A percentile compares a stretch with the other conserved stretches of the same genome.
These are phyloP conservation scores for Plenodomus lindquistii DNA, from an alignment of 2,329 filamentous ascomycete species.

Conservation along the genomic window DNA sequence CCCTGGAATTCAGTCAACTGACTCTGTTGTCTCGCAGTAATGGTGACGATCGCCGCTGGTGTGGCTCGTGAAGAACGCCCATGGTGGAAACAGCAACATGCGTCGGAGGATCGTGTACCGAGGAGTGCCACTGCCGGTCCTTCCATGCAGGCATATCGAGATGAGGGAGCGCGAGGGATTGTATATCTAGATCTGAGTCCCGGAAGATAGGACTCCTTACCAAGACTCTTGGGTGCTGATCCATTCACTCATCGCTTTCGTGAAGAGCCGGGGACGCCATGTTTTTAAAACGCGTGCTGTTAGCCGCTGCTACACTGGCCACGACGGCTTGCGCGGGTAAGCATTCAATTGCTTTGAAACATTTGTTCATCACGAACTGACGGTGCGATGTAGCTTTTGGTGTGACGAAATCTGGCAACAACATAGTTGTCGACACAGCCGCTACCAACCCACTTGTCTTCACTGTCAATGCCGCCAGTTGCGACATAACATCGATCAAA, in stretches of 20 bases:
- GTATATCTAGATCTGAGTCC: background rate
- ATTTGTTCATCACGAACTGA: background rate
- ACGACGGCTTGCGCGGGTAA: slow-evolving; percentile 30
- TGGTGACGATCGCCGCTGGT: background rate
- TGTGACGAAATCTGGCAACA: slow-evolving; percentile 33
- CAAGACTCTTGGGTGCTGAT: background rate
- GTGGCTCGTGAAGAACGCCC: slow-evolving; percentile 9
- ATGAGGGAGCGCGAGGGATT: slow-evolving; percentile 1
- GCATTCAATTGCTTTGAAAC: background rate
- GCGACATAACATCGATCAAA: slow-evolving; percentile 67
- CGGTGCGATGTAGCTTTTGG: slow-evolving; percentile 34
- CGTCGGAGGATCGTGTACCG: slow-evolving; percentile 26
- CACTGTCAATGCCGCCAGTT: slow-evolving; percentile 52
- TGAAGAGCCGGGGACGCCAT: slow-evolving; percentile 12
- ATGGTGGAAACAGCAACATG: slow-evolving; percentile 18
- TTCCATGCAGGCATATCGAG: slow-evolving; percentile 5
- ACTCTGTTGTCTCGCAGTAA: background rate
- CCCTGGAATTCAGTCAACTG: background rate
- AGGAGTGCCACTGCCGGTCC: slow-evolving; percentile 5
- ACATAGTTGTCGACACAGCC: slow-evolving; percentile 42
- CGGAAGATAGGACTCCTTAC: background rate
- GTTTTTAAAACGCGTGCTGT: slow-evolving; percentile 28
- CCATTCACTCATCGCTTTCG: background rate
- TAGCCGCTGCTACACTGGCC: slow-evolving; percentile 32
- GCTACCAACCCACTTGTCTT: slow-evolving; percentile 38